These are phyloP conservation scores for Scenedesmus sp. DNA, from an alignment of 163 green algal genomes.

Conservation along the genomic window DNA sequence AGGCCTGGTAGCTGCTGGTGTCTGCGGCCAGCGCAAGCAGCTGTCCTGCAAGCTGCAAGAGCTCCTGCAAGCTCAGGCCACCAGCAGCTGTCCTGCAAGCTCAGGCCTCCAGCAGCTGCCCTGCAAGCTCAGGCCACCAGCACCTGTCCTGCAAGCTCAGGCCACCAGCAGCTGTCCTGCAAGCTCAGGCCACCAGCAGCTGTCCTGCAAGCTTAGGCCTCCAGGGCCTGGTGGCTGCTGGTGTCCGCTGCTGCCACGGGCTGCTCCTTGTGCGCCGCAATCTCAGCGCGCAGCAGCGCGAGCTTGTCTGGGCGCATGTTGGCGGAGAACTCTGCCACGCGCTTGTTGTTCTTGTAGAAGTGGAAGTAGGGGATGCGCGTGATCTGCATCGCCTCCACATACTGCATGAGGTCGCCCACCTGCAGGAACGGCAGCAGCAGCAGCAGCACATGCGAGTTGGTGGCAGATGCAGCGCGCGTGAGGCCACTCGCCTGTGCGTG, in stretches of 20 bases:
- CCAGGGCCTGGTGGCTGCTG: background rate
- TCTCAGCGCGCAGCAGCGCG: slow-evolving; percentile 40
- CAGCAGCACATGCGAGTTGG: background rate
- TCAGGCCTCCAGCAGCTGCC: background rate
- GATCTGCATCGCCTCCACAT: slow-evolving; percentile 39
- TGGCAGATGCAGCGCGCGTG: background rate
- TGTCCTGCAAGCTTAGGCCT: slow-evolving; percentile 12
- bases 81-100: background rate
- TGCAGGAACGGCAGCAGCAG: background rate
- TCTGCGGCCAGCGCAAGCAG: too few species aligned
- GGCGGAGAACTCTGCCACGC: slow-evolving; percentile 50
- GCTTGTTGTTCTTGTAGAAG: slow-evolving; percentile 47
- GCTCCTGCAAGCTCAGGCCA: background rate
- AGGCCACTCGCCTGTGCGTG: background rate
- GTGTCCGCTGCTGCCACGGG: slow-evolving; percentile 12
- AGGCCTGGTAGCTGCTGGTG: too few species aligned
- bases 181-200: background rate
- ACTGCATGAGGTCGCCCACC: slow-evolving; percentile 24
- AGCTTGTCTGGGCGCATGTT: slow-evolving; percentile 56
- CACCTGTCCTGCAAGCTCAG: background rate
- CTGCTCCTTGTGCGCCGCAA: slow-evolving; percentile 40
- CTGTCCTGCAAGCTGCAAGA: too few species aligned
- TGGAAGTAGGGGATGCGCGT: slow-evolving; percentile 53
- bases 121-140: background rate
- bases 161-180: background rate